Evolutionary conservation across 768 basidiomycete species (phyloP), one percentile per base, ranked within the genome.

Genomic region (Tylopilus intermedius): DNA sequence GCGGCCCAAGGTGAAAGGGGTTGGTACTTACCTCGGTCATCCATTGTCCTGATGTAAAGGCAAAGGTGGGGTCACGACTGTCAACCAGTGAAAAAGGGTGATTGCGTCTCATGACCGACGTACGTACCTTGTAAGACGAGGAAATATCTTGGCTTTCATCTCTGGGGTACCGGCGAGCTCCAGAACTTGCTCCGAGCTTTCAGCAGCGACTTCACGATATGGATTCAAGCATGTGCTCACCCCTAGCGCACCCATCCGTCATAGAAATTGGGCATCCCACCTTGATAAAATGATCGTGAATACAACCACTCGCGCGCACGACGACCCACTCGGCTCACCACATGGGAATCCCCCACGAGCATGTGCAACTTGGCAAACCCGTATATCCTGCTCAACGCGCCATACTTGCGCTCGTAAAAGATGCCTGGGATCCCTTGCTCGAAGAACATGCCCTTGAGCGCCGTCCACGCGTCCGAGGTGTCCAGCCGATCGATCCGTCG

Each of bases 41-140:
- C 87, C 87, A 90, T 67, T 90, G 88, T 0, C 88, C 88, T 9
- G 86, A 79, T 5, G 83, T 87, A 55, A 82, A 90, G 0, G 85
- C 83, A 29, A 66, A 51, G 1, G 71, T 61, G 8, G 86, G 80
- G 62, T 90, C 78, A 5, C 82, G 84, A 62, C 86, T 87, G 49
- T 47, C 6, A 42, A 38, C 15, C 15, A 8, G 33, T 40, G 26
- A 49, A n/a, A 33, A 49, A 15, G 27, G 6, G 4, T 15, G 11
- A 13, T 21, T 7, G 13, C 29, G 13, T 46, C 37, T 26, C 9
- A 18, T 44, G 40, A 41, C 38, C 35, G 5, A 22, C 24, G 2
- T 50, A 5, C 46, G 49, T 51, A 83, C 86, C 86, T 88, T 40
- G 74, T 78, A 18, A 90, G 75, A 15, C 80, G 76, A 26, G 84